A percentile compares a stretch with the other conserved stretches of the same genome.
phyloP scores from a whole-genome alignment of 1,284 basidiomycete genomes.

The Exobasidium rhododendri region DNA sequence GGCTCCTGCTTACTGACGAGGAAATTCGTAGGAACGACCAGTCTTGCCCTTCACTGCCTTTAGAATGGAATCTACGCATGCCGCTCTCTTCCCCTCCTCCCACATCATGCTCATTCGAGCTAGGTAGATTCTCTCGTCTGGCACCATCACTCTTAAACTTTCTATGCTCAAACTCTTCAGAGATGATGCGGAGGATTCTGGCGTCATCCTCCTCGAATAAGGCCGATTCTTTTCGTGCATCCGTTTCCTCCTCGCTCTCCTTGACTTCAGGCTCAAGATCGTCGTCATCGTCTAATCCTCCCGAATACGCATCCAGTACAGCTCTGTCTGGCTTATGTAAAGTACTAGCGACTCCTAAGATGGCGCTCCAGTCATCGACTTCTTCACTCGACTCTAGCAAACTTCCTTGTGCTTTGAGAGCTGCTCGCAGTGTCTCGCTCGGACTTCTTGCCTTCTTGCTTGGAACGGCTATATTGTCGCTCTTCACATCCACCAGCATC shows the following conservation, averaged over 20 bases:
- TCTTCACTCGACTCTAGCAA: conserved; percentile 28
- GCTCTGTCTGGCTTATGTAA: no score
- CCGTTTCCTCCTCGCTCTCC: neutral
- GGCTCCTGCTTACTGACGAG: neutral
- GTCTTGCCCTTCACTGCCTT: neutral
- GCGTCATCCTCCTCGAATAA: conserved; percentile 36
- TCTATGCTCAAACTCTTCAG: conserved; percentile 8
- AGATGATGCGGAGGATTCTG: conserved; percentile 28
- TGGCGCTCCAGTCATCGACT: conserved; percentile 18
- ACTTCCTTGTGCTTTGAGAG: conserved; percentile 23
- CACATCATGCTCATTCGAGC: neutral
- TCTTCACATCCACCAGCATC: conserved; percentile 28
- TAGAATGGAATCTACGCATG: neutral
- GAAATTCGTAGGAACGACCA: neutral
- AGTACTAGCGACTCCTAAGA: conserved; percentile 2
- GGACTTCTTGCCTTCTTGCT: conserved; percentile 26
- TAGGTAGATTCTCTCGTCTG: neutral
- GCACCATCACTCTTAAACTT: neutral
- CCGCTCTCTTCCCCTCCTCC: neutral
- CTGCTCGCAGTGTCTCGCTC: conserved; percentile 24
- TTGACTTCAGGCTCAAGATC: neutral
- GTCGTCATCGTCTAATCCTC: neutral
- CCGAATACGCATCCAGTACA: neutral
- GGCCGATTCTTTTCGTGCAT: conserved; percentile 15
- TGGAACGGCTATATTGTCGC: conserved; percentile 30